phyloP scores from a whole-genome alignment of 441 rosid species.

The Pelargonium australe region DNA sequence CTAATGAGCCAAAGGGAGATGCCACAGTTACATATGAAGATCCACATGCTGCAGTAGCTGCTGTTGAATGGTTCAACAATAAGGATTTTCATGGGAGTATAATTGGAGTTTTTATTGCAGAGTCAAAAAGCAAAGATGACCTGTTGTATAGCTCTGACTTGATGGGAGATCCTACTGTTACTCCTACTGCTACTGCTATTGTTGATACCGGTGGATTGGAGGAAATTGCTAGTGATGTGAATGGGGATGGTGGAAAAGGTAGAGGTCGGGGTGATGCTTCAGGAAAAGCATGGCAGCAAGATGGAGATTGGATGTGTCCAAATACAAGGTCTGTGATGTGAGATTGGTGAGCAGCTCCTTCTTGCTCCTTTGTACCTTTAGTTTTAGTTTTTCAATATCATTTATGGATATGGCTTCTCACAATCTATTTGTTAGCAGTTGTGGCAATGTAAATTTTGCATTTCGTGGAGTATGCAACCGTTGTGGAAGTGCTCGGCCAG shows the following conservation, averaged over 20 bases:
- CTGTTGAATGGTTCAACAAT: conserved; percentile 93
- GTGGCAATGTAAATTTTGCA: conserved; percentile 90
- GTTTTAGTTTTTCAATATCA: conserved; percentile 8
- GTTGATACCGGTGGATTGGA: conserved; percentile 43
- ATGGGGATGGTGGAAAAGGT: conserved; percentile 57
- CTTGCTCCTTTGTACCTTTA: conserved; percentile 47
- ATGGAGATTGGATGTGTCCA: conserved; percentile 96
- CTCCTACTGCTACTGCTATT: background rate
- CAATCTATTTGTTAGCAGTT: conserved; percentile 48
- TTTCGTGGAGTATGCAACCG: conserved; percentile 95
- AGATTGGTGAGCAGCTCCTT: conserved; percentile 95
- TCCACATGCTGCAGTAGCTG: conserved; percentile 90
- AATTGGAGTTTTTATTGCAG: conserved; percentile 77
- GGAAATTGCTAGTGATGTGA: conserved; percentile 37
- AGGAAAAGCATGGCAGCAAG: conserved; percentile 86
- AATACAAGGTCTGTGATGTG: conserved; percentile 99
- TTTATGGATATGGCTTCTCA: conserved; percentile 23
- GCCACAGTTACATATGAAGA: conserved; percentile 96
- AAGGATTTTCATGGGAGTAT: conserved; percentile 83
- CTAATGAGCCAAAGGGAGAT: conserved; percentile 96
- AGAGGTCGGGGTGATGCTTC: conserved; percentile 70
- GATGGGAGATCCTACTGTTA: conserved; percentile 27
- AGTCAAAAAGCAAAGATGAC: conserved; percentile 58
- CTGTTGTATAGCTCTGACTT: conserved; percentile 17
- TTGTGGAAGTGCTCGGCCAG: conserved; percentile 90